phyloP scores from a whole-genome alignment of 2,329 filamentous ascomycete species.

The Pseudogymnoascus sp. region DNA sequence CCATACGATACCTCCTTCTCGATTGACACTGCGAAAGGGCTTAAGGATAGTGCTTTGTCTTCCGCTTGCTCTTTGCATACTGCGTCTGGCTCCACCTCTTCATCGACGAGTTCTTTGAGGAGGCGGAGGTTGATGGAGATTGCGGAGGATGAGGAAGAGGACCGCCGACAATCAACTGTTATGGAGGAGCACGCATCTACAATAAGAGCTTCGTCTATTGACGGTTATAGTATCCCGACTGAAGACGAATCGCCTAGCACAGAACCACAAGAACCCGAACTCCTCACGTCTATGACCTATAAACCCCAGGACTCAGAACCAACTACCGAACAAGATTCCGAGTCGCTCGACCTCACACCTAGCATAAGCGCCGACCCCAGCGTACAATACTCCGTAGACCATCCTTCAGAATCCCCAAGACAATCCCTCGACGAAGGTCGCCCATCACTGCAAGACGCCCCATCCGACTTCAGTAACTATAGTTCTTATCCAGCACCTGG shows the following conservation, averaged over 20 bases:
- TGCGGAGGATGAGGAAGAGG: constrained; percentile 83
- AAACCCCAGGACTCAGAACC: background rate
- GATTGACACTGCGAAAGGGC: constrained; percentile 64
- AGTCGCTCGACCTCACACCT: constrained; percentile 5
- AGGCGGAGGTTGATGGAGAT: constrained; percentile 80
- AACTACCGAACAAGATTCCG: background rate
- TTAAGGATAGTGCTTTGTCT: constrained; percentile 81
- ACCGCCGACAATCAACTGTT: constrained; percentile 52
- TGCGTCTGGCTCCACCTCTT: constrained; percentile 76
- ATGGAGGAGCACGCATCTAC: constrained; percentile 35
- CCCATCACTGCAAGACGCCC: constrained; percentile 41
- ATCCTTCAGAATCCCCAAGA: constrained; percentile 17
- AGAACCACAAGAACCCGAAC: background rate
- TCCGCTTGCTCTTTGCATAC: constrained; percentile 84
- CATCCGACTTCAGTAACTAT: constrained; percentile 43
- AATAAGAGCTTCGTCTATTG: constrained; percentile 20
- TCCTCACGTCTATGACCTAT: constrained; percentile 6
- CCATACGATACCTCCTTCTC: constrained; percentile 82
- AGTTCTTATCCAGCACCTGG: constrained; percentile 40
- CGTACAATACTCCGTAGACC: background rate
- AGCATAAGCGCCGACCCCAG: constrained; percentile 5
- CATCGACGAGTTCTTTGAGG: constrained; percentile 72
- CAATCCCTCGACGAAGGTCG: constrained; percentile 21
- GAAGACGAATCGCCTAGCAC: background rate
- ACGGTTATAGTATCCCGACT: background rate